Evolutionary conservation across 768 basidiomycete genomes (phyloP), one percentile per base, ranked within the genome.

Genomic region (Boletus rubescentipes): DNA sequence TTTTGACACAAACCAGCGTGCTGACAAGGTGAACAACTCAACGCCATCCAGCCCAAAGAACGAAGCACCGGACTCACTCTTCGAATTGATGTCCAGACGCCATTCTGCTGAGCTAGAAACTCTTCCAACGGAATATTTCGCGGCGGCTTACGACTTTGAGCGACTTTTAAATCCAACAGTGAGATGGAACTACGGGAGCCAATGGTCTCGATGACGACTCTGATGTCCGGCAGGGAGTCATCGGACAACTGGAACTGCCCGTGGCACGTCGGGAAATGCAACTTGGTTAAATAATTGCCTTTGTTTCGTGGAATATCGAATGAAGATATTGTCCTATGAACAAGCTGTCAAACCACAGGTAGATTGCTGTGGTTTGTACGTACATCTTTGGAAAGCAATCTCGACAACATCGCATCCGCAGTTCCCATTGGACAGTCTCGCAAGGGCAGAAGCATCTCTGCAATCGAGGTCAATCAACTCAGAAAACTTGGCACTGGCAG

Each of bases 401-500:
- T 9, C 15, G 3, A 42, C 61, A 60, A 2, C 45, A 46, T 45
- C 54, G 57, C 48, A 60, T 51, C 38, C 61, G 53, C 34, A 62
- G 31, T 1, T 41, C 42, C 61, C 61, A 59, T 23, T 59, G 30
- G 16, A 63, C 6, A 2, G 48, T 60, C 14, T 62, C 50, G 8
- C 61, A 62, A 0, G 53, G 48, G 39, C 37, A 16, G 31, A 45
- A 50, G 42, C 61, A 63, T 9, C 61, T n/a, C 61, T 59, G 34
- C 15, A 16, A 42, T 23, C 1, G 11, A 34, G 0, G 16, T 44
- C 18, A 23, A 6, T 41, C 29, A 29, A 20, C 30, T 38, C 16
- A 9, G 30, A 21, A 10, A 7, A n/a, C 12, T 20, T n/a, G 37
- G 12, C 26, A 31, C 34, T 14, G 14, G 18, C n/a, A 15, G 9